phyloP scores from a whole-genome alignment of 2,329 filamentous ascomycete species.

The Xylariaceae sp. region DNA sequence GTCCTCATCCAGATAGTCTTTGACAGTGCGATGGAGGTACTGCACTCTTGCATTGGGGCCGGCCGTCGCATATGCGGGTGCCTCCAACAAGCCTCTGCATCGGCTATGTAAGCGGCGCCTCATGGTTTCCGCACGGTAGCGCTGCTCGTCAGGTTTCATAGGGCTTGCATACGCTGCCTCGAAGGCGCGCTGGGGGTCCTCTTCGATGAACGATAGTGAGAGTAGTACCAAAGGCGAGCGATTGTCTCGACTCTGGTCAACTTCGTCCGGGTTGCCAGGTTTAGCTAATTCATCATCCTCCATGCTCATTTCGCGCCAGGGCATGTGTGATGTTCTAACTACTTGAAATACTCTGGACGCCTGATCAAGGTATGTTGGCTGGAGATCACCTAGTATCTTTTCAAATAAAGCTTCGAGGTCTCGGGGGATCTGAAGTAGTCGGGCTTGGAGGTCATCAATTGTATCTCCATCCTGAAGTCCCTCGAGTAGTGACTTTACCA shows the following conservation, averaged over 20 bases:
- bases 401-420: not conserved
- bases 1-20: not conserved
- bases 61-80: not conserved
- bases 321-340: not conserved
- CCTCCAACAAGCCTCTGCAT: not conserved
- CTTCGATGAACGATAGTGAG: not conserved
- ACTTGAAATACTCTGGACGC: not conserved
- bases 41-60: not conserved
- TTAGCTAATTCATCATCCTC: not conserved
- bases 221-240: not conserved
- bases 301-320: not conserved
- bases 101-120: not conserved
- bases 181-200: not conserved
- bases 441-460: not conserved
- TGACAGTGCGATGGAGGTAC: not conserved
- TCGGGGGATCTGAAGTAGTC: not conserved
- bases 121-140: not conserved
- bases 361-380: not conserved
- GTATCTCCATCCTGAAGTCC: not conserved
- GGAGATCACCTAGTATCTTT: not conserved
- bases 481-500: not conserved
- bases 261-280: not conserved
- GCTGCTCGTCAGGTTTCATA: not conserved
- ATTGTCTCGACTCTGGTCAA: not conserved
- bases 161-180: not conserved